A percentile compares a stretch with the other conserved stretches of the same genome.
These are phyloP conservation scores for Alternaria novae-zelandiae DNA, from an alignment of 2,329 filamentous ascomycete genomes.

Conservation along the genomic window DNA sequence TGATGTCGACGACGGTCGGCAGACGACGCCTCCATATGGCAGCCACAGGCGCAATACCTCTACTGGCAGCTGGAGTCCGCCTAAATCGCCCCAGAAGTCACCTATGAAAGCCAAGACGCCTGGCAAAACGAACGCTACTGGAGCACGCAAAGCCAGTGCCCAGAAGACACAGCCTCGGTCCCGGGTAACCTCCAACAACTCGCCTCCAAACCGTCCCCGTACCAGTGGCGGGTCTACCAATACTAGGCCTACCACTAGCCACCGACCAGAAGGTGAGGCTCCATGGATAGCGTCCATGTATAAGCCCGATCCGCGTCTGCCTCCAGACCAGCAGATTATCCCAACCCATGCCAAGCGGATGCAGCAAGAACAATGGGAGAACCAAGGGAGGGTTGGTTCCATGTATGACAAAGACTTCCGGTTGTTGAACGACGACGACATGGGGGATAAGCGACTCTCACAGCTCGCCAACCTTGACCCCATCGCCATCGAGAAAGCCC, in stretches of 20 bases:
- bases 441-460: conserved; percentile 39
- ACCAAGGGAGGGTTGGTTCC: conserved; percentile 83
- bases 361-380: conserved; percentile 95
- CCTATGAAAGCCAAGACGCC: conserved; percentile 52
- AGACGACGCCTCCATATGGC: conserved; percentile 33
- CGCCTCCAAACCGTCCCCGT: conserved; percentile 62
- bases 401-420: conserved; percentile 88
- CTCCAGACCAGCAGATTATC: conserved; percentile 92
- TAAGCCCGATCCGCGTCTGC: conserved; percentile 91
- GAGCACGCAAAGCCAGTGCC: conserved; percentile 40
- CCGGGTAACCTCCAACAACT: conserved; percentile 32
- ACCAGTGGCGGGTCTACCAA: conserved; percentile 64
- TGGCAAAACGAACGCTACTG: conserved; percentile 44
- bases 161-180: conserved; percentile 45
- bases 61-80: conserved; percentile 32
- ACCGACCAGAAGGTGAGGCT: conserved; percentile 87
- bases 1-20: conserved; percentile 45
- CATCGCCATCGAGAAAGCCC: conserved; percentile 37
- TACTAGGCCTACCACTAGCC: conserved; percentile 65
- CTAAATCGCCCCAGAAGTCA: conserved; percentile 38
- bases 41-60: conserved; percentile 30
- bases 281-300: conserved; percentile 96
- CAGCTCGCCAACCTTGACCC: conserved; percentile 32
- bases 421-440: conserved; percentile 73
- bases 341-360: conserved; percentile 90